A percentile compares a stretch with the other conserved stretches of the same genome.
Conservation (phyloP, 352 stramenopile species). For the Globisporangium heterothallicum region DNA sequence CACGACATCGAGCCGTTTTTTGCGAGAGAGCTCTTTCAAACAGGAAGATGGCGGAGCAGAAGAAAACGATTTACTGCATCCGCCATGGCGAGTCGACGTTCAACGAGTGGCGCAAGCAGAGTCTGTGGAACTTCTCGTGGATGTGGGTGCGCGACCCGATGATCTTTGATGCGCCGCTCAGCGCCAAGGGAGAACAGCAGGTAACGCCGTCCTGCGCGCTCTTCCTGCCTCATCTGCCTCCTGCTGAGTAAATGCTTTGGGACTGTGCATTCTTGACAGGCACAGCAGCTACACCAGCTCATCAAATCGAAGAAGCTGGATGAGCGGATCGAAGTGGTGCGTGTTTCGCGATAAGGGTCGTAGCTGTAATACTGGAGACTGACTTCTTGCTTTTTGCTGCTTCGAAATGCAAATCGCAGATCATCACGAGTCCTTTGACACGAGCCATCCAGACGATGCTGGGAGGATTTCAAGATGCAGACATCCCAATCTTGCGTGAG, state of each 20-base stretch:
- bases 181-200: conserved; percentile 63
- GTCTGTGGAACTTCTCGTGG: conserved; percentile 81
- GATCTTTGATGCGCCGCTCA: conserved; percentile 79
- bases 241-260: too few relatives aligned
- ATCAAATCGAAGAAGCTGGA: conserved; percentile 38
- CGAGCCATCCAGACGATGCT: conserved; percentile 77
- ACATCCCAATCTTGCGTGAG: conserved; percentile 54
- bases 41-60: background rate
- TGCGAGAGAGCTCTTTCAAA: too few relatives aligned
- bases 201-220: conserved; percentile 14
- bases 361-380: background rate
- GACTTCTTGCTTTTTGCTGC: background rate
- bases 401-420: conserved; percentile 22
- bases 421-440: conserved; percentile 80
- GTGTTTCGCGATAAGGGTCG: background rate
- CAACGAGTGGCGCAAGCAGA: conserved; percentile 82
- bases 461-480: conserved; percentile 44
- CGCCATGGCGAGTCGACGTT: conserved; percentile 85
- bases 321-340: conserved; percentile 65
- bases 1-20: background rate
- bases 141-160: conserved; percentile 81
- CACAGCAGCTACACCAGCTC: conserved; percentile 31
- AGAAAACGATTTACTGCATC: conserved; percentile 83
- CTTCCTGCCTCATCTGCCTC: background rate
- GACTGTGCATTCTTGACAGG: conserved; percentile 14